A percentile compares a stretch with the other conserved stretches of the same genome.
phyloP scores from a whole-genome alignment of 1,284 basidiomycete species.

The Rhodofomes roseus region DNA sequence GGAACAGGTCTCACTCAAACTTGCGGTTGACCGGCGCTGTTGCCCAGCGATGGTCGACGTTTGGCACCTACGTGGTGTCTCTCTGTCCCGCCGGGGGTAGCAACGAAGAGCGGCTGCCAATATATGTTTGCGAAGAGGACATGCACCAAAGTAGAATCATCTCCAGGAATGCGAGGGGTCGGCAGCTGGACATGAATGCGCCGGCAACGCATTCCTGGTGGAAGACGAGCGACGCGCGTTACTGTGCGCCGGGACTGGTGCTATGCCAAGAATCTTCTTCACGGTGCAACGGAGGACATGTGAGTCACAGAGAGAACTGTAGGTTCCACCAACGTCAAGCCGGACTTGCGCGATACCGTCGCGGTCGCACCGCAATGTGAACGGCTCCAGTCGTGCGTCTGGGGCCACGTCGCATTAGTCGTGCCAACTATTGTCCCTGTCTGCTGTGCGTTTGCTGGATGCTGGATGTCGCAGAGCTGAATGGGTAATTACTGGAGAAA shows the following conservation, averaged over 20 bases:
- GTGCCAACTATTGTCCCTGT: too few relatives aligned
- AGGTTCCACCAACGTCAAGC: background rate
- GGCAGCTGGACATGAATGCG: background rate
- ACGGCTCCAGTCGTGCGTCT: too few relatives aligned
- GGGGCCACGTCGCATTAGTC: too few relatives aligned
- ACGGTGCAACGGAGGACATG: background rate
- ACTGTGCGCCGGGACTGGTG: background rate
- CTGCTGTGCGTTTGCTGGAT: too few relatives aligned
- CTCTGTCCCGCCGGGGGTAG: background rate
- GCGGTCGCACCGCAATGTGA: too few relatives aligned
- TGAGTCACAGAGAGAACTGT: background rate
- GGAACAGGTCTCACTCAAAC: background rate
- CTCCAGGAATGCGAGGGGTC: background rate
- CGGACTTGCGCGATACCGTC: background rate
- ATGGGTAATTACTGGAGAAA: too few relatives aligned
- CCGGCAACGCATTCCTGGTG: background rate
- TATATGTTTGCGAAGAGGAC: background rate
- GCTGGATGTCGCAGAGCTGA: too few relatives aligned
- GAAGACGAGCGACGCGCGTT: background rate
- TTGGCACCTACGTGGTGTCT: background rate
- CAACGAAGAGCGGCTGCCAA: background rate
- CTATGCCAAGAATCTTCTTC: background rate
- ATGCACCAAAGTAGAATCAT: background rate
- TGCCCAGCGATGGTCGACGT: background rate
- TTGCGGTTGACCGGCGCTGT: background rate